These are phyloP conservation scores for Paulownia fortunei DNA, from an alignment of 257 asterid species.

Conservation along the genomic window DNA sequence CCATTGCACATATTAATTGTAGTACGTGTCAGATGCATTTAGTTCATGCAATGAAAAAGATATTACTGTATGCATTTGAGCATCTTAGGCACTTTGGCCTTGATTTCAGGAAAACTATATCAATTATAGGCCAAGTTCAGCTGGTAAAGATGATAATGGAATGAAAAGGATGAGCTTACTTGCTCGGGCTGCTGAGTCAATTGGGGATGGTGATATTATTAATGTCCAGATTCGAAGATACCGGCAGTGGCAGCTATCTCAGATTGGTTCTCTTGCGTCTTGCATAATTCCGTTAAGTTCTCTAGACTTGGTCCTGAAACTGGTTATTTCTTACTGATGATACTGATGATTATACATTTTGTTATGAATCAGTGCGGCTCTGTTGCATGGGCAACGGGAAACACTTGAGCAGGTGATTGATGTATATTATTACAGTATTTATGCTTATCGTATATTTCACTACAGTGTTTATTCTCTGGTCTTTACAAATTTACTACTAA, in stretches of 20 bases:
- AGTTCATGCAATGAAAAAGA: conserved; percentile 22
- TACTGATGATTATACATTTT: conserved; percentile 30
- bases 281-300: conserved; percentile 86
- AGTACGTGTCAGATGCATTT: background rate
- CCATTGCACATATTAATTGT: background rate
- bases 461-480: background rate
- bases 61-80: conserved; percentile 8
- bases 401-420: conserved; percentile 80
- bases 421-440: conserved; percentile 12
- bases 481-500: background rate
- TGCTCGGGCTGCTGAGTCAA: conserved; percentile 94
- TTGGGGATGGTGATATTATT: conserved; percentile 94
- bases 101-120: conserved; percentile 89
- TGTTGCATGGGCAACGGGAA: conserved; percentile 91
- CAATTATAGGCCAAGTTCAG: conserved; percentile 83
- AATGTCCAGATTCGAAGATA: conserved; percentile 94
- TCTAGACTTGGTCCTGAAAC: conserved; percentile 16
- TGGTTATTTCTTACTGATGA: conserved; percentile 8
- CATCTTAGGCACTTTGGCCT: conserved; percentile 25
- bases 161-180: conserved; percentile 74
- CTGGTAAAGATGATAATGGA: conserved; percentile 78
- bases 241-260: conserved; percentile 98
- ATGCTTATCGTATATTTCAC: background rate
- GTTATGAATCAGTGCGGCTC: conserved; percentile 68
- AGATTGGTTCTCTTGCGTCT: conserved; percentile 75